Evolutionary conservation across 2,329 filamentous ascomycete species (phyloP), one percentile per base, ranked within the genome.

Genomic region (Aaosphaeria pasadenensis): DNA sequence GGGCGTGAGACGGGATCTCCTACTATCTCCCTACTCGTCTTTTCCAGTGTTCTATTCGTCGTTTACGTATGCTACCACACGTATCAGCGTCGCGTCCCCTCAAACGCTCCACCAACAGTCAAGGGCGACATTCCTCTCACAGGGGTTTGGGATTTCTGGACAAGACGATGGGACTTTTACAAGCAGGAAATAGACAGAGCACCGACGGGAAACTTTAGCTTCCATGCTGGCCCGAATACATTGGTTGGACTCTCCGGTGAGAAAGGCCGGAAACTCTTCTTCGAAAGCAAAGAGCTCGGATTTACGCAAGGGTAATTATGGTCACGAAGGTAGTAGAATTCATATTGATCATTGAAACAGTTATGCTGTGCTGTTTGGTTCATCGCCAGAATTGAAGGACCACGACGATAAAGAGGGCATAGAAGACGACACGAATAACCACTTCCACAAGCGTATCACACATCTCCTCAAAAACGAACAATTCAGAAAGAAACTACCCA

Each of bases 91-190:
- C 48, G 51, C 36, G 33, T 63, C 9, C 60, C 56, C 11, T 9
- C 49, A 5, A 57, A 63, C 42, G 59, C 62, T 4, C 62, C 62
- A 5, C 50, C 48, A 30, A 44, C 47, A 11, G 54, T 60, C 42
- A 50, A 44, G 39, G 57, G 57, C 42, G 56, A 64, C 44, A 52
- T 52, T 24, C 77, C 78, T 0, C 51, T 80, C 6, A 48, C 77
- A 4, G 77, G 77, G 2, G 66, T 72, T 1, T 47, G 71, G 29
- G 60, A 63, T 1, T 80, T 78, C 66, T 80, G 78, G 66, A 74
- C 72, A 3, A 50, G 66, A 11, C 67, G 77, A 45, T 71, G 69
- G 60, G 70, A 75, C 29, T 81, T 78, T 56, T 71, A 73, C 45
- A 55, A 55, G 13, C 48, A 69, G n/a, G 66, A 67, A 7, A 54